Percentiles rank a stretch among this genome's conserved stretches.
Evolutionary conservation across 2,329 filamentous ascomycete species (phyloP).

Genomic region (Cryphonectria japonica): DNA sequence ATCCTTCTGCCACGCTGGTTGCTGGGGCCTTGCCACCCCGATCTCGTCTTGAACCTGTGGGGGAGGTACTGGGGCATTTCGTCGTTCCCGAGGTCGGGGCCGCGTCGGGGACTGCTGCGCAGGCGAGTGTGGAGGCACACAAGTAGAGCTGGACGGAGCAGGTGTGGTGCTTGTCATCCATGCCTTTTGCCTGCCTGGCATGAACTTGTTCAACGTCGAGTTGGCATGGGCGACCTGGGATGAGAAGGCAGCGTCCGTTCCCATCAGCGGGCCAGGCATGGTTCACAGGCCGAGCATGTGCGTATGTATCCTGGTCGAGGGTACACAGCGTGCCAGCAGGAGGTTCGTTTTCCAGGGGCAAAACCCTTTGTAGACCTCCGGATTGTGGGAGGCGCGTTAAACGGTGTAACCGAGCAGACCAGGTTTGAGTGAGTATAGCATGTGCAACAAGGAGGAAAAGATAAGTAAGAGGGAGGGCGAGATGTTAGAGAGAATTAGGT

Average conservation of each 20-base stretch:
- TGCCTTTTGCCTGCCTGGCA: slow-evolving; percentile 35
- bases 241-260: slow-evolving; percentile 16
- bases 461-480: neutral
- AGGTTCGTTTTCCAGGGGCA: neutral
- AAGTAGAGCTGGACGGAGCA: slow-evolving; percentile 28
- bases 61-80: neutral
- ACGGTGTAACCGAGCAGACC: neutral
- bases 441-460: neutral
- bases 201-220: slow-evolving; percentile 38
- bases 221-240: slow-evolving; percentile 36
- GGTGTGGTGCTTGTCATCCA: slow-evolving; percentile 35
- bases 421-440: neutral
- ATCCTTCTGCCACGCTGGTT: neutral
- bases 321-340: neutral
- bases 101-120: neutral
- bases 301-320: neutral
- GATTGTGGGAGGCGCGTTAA: neutral
- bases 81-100: neutral
- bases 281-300: slow-evolving; percentile 15
- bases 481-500: neutral
- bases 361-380: neutral
- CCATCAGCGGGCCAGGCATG: slow-evolving; percentile 26
- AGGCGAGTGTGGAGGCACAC: slow-evolving; percentile 7
- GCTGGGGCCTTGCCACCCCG: neutral
- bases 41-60: neutral